These are phyloP conservation scores for Madurella mycetomatis DNA, from an alignment of 2,329 filamentous ascomycete species.

Conservation along the genomic window DNA sequence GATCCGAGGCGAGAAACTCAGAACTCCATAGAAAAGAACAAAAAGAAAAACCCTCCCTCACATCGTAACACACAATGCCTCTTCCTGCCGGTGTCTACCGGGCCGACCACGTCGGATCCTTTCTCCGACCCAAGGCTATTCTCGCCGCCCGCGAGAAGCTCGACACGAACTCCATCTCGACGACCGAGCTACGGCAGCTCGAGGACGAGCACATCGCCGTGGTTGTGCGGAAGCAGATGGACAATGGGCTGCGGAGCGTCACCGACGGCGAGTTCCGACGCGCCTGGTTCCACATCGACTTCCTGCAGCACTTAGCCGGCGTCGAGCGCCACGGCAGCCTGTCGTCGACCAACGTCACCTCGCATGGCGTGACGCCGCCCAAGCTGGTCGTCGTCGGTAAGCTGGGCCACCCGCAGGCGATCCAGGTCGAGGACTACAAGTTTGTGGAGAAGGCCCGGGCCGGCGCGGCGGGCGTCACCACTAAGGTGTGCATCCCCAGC, in stretches of 20 bases:
- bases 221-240: constrained; percentile 46
- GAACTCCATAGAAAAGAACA: too few relatives aligned
- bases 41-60: too few relatives aligned
- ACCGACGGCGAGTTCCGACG: constrained; percentile 56
- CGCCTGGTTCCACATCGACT: constrained; percentile 56
- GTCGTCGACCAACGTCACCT: constrained; percentile 39
- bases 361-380: constrained; percentile 50
- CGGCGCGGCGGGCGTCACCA: constrained; percentile 33
- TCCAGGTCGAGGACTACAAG: constrained; percentile 53
- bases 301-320: constrained; percentile 50
- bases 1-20: neutral
- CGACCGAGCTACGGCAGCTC: constrained; percentile 43
- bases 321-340: constrained; percentile 47
- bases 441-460: constrained; percentile 43
- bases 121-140: constrained; percentile 47
- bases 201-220: constrained; percentile 47
- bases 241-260: constrained; percentile 45
- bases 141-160: constrained; percentile 46
- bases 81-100: constrained; percentile 42
- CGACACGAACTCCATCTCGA: constrained; percentile 38
- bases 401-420: constrained; percentile 47
- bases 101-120: constrained; percentile 54
- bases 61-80: constrained; percentile 30
- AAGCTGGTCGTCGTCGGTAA: constrained; percentile 51
- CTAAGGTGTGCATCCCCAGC: constrained; percentile 54